phyloP scores from a whole-genome alignment of 768 basidiomycete species.

The Coprinopsis strossmayeri region DNA sequence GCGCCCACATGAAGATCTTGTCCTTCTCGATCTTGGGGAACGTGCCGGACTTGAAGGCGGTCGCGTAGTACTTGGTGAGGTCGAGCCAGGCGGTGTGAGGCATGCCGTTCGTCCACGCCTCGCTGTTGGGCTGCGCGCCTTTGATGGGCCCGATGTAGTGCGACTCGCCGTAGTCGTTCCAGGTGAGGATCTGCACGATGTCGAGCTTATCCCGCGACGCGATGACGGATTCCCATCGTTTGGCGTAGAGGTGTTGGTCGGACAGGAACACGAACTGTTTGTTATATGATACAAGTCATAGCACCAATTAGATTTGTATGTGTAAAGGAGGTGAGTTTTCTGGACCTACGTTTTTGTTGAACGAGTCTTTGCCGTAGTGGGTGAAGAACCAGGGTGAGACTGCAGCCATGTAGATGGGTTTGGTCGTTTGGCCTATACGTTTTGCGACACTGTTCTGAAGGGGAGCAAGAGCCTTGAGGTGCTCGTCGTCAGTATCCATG shows the following conservation, averaged over 20 bases:
- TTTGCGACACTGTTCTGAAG: conserved; percentile 19
- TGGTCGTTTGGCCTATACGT: conserved; percentile 21
- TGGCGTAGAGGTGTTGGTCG: conserved; percentile 61
- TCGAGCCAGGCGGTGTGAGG: conserved; percentile 59
- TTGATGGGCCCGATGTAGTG: conserved; percentile 79
- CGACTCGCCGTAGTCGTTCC: conserved; percentile 75
- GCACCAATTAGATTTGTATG: no score
- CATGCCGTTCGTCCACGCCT: conserved; percentile 68
- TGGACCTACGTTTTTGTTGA: conserved; percentile 19
- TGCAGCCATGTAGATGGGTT: conserved; percentile 39
- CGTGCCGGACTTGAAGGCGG: conserved; percentile 64
- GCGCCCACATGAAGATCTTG: conserved; percentile 62
- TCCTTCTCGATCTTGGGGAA: conserved; percentile 56
- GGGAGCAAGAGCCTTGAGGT: conserved; percentile 37
- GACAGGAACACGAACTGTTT: conserved; percentile 55
- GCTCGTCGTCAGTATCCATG: conserved; percentile 46
- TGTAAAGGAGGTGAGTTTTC: background rate
- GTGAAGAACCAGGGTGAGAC: conserved; percentile 79
- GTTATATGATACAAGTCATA: no score
- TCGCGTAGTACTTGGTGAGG: conserved; percentile 58
- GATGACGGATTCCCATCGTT: conserved; percentile 65
- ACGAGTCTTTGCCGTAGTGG: conserved; percentile 60
- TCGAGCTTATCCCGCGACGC: conserved; percentile 49
- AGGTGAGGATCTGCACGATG: conserved; percentile 55
- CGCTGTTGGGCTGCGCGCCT: conserved; percentile 63